These are phyloP conservation scores for Taiozyma sp. DNA, from an alignment of 1,139 yeast species.

Conservation along the genomic window DNA sequence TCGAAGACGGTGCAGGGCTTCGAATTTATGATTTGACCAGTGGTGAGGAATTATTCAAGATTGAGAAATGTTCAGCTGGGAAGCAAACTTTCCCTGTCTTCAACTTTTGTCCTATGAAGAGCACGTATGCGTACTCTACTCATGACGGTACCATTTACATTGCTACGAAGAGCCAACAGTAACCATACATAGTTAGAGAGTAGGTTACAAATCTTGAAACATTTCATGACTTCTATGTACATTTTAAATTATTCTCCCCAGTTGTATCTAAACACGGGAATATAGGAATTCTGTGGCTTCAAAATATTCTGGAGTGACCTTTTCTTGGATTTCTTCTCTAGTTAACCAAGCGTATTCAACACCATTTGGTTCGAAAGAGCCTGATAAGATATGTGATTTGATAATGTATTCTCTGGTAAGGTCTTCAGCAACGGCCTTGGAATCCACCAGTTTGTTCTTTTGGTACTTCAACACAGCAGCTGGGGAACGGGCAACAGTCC, in stretches of 20 bases:
- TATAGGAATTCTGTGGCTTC: constrained; percentile 47
- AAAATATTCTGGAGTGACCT: constrained; percentile 54
- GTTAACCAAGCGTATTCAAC: constrained; percentile 76
- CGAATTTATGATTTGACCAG: constrained; percentile 36
- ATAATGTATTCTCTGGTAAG: constrained; percentile 50
- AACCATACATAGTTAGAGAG: background rate
- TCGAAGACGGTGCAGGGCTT: constrained; percentile 36
- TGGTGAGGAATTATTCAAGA: constrained; percentile 29
- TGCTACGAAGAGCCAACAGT: background rate
- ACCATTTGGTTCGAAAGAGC: constrained; percentile 52
- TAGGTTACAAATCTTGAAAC: background rate
- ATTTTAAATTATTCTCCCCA: background rate
- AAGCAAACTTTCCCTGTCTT: constrained; percentile 31
- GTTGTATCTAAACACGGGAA: constrained; percentile 33
- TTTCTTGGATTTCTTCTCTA: constrained; percentile 65
- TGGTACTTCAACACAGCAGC: constrained; percentile 55
- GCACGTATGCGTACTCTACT: constrained; percentile 33
- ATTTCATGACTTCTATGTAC: background rate
- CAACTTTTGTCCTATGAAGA: constrained; percentile 40
- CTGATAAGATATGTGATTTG: constrained; percentile 90
- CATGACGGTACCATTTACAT: constrained; percentile 32
- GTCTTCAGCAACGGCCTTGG: constrained; percentile 13
- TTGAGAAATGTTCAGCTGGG: constrained; percentile 37
- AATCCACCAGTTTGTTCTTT: constrained; percentile 21
- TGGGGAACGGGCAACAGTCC: constrained; percentile 88